Base-by-base conservation (phyloP, 2,329 filamentous ascomycete species). In the Fusarium sp. region DNA sequence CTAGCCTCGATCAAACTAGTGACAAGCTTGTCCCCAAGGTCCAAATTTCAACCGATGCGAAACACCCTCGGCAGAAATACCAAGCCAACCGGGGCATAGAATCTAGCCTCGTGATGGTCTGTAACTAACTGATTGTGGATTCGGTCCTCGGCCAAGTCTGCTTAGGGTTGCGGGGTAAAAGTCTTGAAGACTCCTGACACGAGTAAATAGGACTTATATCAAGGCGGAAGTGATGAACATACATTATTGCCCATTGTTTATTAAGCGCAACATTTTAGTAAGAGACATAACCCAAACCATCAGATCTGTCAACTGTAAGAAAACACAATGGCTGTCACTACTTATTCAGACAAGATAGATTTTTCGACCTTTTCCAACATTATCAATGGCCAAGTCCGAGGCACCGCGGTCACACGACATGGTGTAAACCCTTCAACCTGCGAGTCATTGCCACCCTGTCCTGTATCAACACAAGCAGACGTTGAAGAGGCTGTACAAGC, bases 301-400 rank as follows among this genome's bases (percentile, higher is more conserved):
- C 8, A 23, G 8, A n/a, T 23, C 32, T 10, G 50, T 18, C 23
- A 20, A 23, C 30, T 13, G 18, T 1, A n/a, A 20, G 8, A 18
- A 32, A 26, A 1, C 15, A 40, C 11, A 23, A 58, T 33, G 33
- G 11, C 33, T 30, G 15, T 32, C n/a, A 38, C 26, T n/a, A 26
- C 10, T 18, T n/a, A 32, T 23, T 13, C n/a, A 2, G 33, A 17
- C 1, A 52, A 7, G 6, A 23, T 58, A 14, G 15, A 58, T n/a
- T 58, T 58, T 44, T 52, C 44, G 8, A 58, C 33, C 45, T 23
- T 58, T 23, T 58, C 55, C 14, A 58, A 52, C 5, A 58, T 58
- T 11, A 58, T 58, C 33, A 40, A 58, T 32, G 33, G 55, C 15
- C 33, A 52, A 32, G 1, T 7, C 33, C 32, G 26, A 10, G n/a